Evolutionary conservation across 2,329 filamentous ascomycete genomes (phyloP).

Genomic region (Microdochium trichocladiopsis): DNA sequence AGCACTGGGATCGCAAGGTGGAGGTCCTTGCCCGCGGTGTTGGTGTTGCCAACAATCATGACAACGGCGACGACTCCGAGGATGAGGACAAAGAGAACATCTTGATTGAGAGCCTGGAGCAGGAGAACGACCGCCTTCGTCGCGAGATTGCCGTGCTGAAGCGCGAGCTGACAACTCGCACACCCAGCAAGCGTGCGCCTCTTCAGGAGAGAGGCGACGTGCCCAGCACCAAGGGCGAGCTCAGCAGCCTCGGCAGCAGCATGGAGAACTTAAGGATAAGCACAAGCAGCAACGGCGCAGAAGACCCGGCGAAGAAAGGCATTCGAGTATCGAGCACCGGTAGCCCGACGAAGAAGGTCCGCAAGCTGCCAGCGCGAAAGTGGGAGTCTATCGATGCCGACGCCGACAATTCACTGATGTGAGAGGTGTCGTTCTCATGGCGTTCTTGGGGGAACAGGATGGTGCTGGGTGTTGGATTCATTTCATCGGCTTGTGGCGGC

Average conservation of each 20-base stretch:
- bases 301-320: neutral
- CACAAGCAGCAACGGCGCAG: conserved; percentile 17
- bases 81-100: conserved; percentile 55
- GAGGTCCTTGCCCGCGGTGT: conserved; percentile 60
- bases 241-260: conserved; percentile 32
- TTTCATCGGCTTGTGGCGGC: too few relatives aligned
- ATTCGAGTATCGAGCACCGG: neutral
- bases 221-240: conserved; percentile 12
- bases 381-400: neutral
- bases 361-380: neutral
- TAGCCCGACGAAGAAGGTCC: neutral
- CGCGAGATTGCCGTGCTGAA: conserved; percentile 58
- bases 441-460: neutral
- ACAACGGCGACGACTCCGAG: conserved; percentile 37
- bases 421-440: neutral
- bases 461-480: too few relatives aligned
- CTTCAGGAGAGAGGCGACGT: conserved; percentile 46
- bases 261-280: conserved; percentile 45
- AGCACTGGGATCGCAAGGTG: conserved; percentile 83
- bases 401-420: neutral
- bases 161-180: conserved; percentile 56
- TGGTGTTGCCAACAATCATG: conserved; percentile 36
- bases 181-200: conserved; percentile 53
- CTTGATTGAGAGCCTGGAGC: conserved; percentile 55
- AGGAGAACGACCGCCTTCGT: conserved; percentile 64